A percentile compares a stretch with the other conserved stretches of the same genome.
phyloP scores from a whole-genome alignment of 495 filamentous ascomycete genomes.

The Lasiosphaeria ovina region DNA sequence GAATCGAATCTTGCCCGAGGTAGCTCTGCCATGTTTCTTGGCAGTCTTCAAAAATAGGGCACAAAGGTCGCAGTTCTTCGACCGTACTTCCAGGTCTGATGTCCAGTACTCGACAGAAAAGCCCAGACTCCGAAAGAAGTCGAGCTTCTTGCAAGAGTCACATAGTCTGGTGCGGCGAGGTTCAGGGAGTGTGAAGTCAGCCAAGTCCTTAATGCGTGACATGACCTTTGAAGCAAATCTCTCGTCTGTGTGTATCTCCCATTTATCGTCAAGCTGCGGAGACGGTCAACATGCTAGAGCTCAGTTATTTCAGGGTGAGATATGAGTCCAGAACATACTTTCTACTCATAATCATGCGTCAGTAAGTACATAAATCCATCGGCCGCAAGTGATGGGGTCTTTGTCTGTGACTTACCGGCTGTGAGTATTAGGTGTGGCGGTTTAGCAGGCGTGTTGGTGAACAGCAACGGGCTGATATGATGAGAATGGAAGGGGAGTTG shows the following conservation, averaged over 20 bases:
- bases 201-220: neutral
- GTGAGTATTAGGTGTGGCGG: too few relatives aligned
- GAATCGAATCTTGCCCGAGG: constrained; percentile 5
- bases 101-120: constrained; percentile 6
- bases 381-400: too few relatives aligned
- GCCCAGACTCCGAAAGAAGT: constrained; percentile 4
- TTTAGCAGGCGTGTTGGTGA: too few relatives aligned
- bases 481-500: too few relatives aligned
- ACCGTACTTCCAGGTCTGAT: neutral
- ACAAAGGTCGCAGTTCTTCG: constrained; percentile 4
- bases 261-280: constrained; percentile 8
- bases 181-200: neutral
- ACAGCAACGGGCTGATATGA: too few relatives aligned
- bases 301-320: neutral
- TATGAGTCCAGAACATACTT: neutral
- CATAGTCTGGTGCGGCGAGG: neutral
- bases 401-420: too few relatives aligned
- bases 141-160: constrained; percentile 1
- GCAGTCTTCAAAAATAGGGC: constrained; percentile 9
- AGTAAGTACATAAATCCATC: too few relatives aligned
- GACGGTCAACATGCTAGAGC: neutral
- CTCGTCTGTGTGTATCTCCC: constrained; percentile 8
- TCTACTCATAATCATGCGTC: too few relatives aligned
- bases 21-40: neutral
- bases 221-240: constrained; percentile 8